A percentile compares a stretch with the other conserved stretches of the same genome.
Evolutionary conservation across 495 filamentous ascomycete species (phyloP).

Genomic region (Annulohypoxylon nitens): DNA sequence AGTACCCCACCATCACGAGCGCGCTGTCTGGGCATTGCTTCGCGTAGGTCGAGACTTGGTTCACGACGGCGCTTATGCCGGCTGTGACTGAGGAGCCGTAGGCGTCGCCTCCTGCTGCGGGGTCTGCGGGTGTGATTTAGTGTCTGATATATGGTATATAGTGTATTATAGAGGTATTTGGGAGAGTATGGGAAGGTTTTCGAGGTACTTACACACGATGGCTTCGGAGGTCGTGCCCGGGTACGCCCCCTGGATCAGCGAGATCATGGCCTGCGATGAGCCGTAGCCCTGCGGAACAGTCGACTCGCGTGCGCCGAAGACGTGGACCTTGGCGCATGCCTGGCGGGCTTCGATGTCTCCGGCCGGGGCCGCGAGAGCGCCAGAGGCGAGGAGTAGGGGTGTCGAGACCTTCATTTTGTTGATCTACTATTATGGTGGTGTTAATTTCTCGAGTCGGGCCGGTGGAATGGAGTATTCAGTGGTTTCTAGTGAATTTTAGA

Average conservation of each 20-base stretch:
- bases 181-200: too few species aligned
- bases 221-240: slow-evolving; percentile 69
- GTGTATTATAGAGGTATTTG: too few species aligned
- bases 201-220: slow-evolving; percentile 61
- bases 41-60: slow-evolving; percentile 61
- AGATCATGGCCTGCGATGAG: slow-evolving; percentile 65
- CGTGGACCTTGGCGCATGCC: slow-evolving; percentile 67
- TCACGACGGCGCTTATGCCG: slow-evolving; percentile 66
- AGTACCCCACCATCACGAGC: slow-evolving; percentile 67
- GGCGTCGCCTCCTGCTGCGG: slow-evolving; percentile 61
- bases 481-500: background rate
- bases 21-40: slow-evolving; percentile 61
- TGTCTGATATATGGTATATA: background rate
- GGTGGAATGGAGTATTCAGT: background rate
- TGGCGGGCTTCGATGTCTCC: slow-evolving; percentile 47
- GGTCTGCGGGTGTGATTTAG: slow-evolving; percentile 41
- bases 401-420: slow-evolving; percentile 25
- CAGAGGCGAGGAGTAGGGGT: slow-evolving; percentile 22
- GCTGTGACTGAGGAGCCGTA: slow-evolving; percentile 67
- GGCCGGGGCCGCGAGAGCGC: slow-evolving; percentile 29
- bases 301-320: slow-evolving; percentile 75
- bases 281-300: slow-evolving; percentile 69
- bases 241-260: slow-evolving; percentile 64
- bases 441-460: background rate
- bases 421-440: background rate